Base-by-base conservation (phyloP, 2,329 filamentous ascomycete species). In the Aspergillus proliferans region DNA sequence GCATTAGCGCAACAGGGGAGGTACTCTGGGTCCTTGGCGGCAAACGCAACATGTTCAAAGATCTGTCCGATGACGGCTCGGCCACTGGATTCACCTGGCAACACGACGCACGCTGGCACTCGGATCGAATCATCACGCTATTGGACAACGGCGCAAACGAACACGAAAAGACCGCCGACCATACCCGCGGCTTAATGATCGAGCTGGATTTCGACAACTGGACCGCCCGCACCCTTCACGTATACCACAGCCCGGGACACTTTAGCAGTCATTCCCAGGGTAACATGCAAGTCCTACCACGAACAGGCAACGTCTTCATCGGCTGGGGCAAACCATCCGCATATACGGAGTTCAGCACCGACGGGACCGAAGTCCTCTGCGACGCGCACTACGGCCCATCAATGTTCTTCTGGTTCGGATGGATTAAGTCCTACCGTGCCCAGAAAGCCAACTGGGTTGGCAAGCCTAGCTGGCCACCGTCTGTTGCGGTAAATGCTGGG, bases 361-460 rank as follows among this genome's bases (percentile, higher is more conserved):
- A 59, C 5, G 61, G 61, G 2, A 12, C 38, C 19, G 51, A 56
- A 9, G 21, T 65, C 8, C 30, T 61, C 34, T 65, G 62, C 44
- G 48, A 65, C 38, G 55, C 52, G 22, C 55, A 61, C 7, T 71
- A 68, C 6, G 73, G 69, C 12, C 75, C 75, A 33, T 79, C 73
- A 18, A 71, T 75, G 36, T 64, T 69, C 44, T 60, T 78, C 50
- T 62, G 64, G 8, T 62, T 78, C 24, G 70, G 76, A 41, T 59
- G 72, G 8, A 72, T 79, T 2, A 73, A 77, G 60, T 81, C 76
- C 46, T 84, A 84, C 56, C 75, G 81, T 15, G 76, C 73, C 0
- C 77, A 77, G 66, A 79, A 79, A 56, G 53, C 51, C 3, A 67
- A 74, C 50, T 84, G 80, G 78, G 70, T 73, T 4, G 78, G 76